Evolutionary conservation across 495 filamentous ascomycete species (phyloP), one percentile per base, ranked within the genome.

Genomic region (Neurospora pannonica): DNA sequence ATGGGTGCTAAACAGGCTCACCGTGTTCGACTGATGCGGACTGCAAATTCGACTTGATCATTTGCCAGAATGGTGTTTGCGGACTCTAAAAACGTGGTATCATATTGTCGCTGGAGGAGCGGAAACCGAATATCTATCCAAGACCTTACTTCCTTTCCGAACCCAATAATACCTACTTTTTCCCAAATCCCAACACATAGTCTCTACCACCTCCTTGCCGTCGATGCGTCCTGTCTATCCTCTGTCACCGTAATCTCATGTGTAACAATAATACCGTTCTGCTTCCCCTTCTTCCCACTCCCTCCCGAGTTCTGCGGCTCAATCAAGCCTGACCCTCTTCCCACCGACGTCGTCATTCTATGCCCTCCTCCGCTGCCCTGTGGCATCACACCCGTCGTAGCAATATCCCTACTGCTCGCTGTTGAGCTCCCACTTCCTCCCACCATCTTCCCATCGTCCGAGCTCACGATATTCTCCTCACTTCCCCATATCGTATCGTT

Each of bases 391-490:
- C 4, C 9, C 21, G 34, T 38, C 31, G 19, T 34, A 24, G 39
- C 39, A n/a, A 60, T 48, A 11, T 72, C 71, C 17, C 69, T 42
- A 5, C 37, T 71, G 70, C 70, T 71, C n/a, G 46, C 46, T 4
- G 46, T 54, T 11, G 21, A 24, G 67, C 28, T 72, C 28, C 70
- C 43, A 4, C n/a, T 70, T 9, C 48, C 71, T 6, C 67, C 70
- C 36, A 71, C 38, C 15, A 15, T 42, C 0, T 24, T 69, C 9
- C n/a, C 74, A 19, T 74, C 73, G 9, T 46, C 37, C 13, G 74
- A 70, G 0, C 7, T 19, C 7, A 86, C 80, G 71, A 85, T 85
- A 36, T 84, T 79, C 43, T 87, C 85, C 46, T 86, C 82, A 19
- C 81, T 83, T 2, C 78, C 81, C 71, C 79, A 83, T 17, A 81